Evolutionary conservation across 805 yeast genomes (phyloP).

Genomic region (Blastobotrys terrestris): DNA sequence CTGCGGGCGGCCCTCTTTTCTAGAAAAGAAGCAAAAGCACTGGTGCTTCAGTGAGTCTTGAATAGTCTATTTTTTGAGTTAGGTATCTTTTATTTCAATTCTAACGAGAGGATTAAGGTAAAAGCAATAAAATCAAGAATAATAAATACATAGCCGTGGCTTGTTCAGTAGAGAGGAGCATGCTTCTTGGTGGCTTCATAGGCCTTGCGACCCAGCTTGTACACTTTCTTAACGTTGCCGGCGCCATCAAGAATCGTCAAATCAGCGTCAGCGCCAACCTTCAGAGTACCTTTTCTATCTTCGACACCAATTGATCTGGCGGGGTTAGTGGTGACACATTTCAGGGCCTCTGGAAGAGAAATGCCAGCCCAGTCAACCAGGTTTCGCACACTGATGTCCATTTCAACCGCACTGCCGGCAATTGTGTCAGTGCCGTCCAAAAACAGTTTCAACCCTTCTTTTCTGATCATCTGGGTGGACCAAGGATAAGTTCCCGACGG

Average conservation of each 20-base stretch:
- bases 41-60: too few species aligned
- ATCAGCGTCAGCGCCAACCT: conserved; percentile 52
- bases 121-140: conserved; percentile 2
- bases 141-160: conserved; percentile 3
- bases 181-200: conserved; percentile 18
- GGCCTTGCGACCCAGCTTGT: conserved; percentile 42
- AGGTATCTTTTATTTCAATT: neutral
- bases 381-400: conserved; percentile 46
- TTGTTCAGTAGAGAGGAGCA: neutral
- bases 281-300: conserved; percentile 44
- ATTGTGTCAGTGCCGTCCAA: conserved; percentile 51
- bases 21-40: too few species aligned
- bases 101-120: neutral
- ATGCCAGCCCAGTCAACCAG: conserved; percentile 45
- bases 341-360: conserved; percentile 47
- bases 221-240: conserved; percentile 44
- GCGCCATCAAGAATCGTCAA: conserved; percentile 40
- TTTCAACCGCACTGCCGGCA: conserved; percentile 57
- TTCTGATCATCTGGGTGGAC: conserved; percentile 42
- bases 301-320: conserved; percentile 43
- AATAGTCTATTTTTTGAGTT: neutral
- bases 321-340: conserved; percentile 49
- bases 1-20: too few species aligned
- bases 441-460: conserved; percentile 41
- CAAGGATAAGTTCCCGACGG: conserved; percentile 52